Conservation (phyloP, 495 filamentous ascomycete genomes). For the Penicillium flavigenum region DNA sequence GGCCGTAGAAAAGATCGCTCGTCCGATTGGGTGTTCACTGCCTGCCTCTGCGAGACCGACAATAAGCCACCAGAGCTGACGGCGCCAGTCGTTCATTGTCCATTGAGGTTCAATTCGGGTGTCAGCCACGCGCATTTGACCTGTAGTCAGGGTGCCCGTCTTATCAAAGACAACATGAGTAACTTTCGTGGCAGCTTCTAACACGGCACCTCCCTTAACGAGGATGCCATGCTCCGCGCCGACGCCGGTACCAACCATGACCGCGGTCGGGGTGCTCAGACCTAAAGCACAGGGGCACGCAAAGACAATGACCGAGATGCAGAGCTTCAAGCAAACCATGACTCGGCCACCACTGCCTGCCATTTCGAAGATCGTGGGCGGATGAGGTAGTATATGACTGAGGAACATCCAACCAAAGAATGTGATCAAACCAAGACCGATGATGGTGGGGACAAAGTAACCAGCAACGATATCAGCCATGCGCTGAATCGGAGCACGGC, state of each 20-base stretch:
- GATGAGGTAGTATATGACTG: conserved; percentile 76
- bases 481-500: conserved; percentile 89
- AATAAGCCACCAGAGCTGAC: conserved; percentile 87
- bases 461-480: conserved; percentile 90
- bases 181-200: conserved; percentile 90
- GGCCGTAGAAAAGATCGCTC: conserved; percentile 72
- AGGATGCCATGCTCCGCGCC: conserved; percentile 97
- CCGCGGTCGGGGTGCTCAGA: conserved; percentile 90
- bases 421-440: conserved; percentile 78
- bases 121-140: conserved; percentile 87
- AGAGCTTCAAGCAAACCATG: conserved; percentile 96
- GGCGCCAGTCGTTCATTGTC: conserved; percentile 64
- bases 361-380: conserved; percentile 85
- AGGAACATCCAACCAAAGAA: conserved; percentile 95
- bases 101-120: conserved; percentile 64
- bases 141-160: conserved; percentile 92
- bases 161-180: conserved; percentile 98
- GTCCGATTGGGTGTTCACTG: conserved; percentile 93
- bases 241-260: conserved; percentile 97
- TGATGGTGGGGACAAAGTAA: conserved; percentile 90
- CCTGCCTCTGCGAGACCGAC: conserved; percentile 91
- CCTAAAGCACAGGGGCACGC: conserved; percentile 96
- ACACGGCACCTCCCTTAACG: conserved; percentile 89
- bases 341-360: conserved; percentile 79
- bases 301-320: conserved; percentile 98